A percentile compares a stretch with the other conserved stretches of the same genome.
Conservation (phyloP, 768 basidiomycete genomes). For the Tricholoma terreum region DNA sequence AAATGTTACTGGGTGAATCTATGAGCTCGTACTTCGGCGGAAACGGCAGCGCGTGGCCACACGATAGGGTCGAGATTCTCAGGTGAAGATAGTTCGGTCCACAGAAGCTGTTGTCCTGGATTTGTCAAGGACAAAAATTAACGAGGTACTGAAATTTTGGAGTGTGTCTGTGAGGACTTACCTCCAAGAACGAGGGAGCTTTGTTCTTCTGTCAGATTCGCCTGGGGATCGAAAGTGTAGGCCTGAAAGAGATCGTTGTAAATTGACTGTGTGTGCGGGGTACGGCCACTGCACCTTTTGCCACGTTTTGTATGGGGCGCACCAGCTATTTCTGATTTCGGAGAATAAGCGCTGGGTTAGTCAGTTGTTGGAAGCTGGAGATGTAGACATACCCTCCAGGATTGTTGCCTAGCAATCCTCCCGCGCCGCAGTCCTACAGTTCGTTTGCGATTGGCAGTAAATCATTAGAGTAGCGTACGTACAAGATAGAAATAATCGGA, state of each 20-base stretch:
- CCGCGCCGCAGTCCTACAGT: constrained; percentile 62
- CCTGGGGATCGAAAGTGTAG: constrained; percentile 70
- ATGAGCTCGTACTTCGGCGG: constrained; percentile 47
- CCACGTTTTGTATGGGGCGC: constrained; percentile 81
- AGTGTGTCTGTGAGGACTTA: constrained; percentile 23
- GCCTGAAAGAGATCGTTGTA: constrained; percentile 26
- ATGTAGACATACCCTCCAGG: constrained; percentile 34
- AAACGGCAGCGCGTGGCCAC: constrained; percentile 72
- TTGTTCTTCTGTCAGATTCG: constrained; percentile 48
- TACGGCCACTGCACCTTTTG: constrained; percentile 44
- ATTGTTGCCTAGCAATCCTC: constrained; percentile 60
- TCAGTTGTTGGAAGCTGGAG: background rate
- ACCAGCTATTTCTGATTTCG: constrained; percentile 56
- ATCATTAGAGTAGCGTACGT: background rate
- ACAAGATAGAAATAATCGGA: constrained; percentile 80
- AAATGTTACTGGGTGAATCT: too few relatives aligned
- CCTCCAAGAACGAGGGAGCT: constrained; percentile 65
- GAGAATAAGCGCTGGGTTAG: background rate
- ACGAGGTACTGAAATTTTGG: background rate
- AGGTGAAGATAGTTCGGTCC: constrained; percentile 73
- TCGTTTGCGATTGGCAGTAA: constrained; percentile 12
- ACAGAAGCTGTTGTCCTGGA: constrained; percentile 62
- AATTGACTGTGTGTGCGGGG: background rate
- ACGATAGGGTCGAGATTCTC: constrained; percentile 63
- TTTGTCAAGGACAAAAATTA: background rate